These are phyloP conservation scores for Camellia granthamiana DNA, from an alignment of 148 eudicot species.

Conservation along the genomic window DNA sequence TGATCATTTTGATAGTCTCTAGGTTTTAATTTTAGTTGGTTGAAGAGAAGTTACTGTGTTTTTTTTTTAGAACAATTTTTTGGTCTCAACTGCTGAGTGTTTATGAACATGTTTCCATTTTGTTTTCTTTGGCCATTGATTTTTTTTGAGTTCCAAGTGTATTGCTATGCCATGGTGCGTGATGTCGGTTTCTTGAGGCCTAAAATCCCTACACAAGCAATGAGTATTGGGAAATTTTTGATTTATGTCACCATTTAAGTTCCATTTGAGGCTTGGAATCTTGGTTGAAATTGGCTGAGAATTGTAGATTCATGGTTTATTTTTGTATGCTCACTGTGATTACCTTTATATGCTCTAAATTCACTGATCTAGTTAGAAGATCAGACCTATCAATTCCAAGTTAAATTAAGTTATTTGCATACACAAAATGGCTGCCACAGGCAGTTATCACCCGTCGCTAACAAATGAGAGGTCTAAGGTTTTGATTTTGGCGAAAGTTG, in stretches of 20 bases:
- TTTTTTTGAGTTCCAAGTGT: background rate
- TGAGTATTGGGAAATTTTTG: background rate
- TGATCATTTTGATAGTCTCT: background rate
- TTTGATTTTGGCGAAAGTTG: too few species aligned
- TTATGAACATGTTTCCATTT: background rate
- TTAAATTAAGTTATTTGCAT: too few species aligned
- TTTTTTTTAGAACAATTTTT: slow-evolving; percentile 1
- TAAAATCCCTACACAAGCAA: background rate
- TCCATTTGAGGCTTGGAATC: background rate
- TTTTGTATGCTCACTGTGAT: background rate
- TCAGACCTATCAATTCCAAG: too few species aligned
- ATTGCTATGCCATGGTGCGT: background rate
- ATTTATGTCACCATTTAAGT: background rate
- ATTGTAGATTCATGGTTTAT: background rate
- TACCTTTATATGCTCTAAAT: too few species aligned
- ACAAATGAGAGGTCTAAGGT: too few species aligned
- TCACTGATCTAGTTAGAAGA: too few species aligned
- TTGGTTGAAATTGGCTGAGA: background rate
- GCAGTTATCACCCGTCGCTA: too few species aligned
- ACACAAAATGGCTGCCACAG: too few species aligned
- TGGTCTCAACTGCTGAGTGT: background rate
- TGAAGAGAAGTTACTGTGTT: background rate
- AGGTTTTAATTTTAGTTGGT: background rate
- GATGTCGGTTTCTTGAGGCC: background rate
- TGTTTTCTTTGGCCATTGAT: background rate